A percentile compares a stretch with the other conserved stretches of the same genome.
These are phyloP conservation scores for Cladochytrium tenue DNA, from an alignment of 371 early-diverging fungal genomes.

Conservation along the genomic window DNA sequence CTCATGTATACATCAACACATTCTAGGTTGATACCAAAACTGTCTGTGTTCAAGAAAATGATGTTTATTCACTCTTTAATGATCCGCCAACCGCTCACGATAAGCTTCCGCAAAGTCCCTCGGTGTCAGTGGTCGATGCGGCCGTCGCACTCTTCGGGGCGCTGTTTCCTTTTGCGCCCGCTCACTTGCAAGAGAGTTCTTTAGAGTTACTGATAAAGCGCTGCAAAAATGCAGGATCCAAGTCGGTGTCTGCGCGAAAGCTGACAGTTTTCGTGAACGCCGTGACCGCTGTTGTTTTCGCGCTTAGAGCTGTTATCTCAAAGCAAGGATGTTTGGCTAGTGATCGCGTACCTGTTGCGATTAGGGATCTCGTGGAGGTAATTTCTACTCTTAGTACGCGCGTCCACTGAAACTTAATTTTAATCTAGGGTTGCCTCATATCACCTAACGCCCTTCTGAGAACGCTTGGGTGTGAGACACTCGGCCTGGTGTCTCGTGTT, in stretches of 20 bases:
- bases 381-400: too few species aligned
- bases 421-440: constrained; percentile 7
- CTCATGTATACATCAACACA: not conserved
- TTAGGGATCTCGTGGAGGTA: constrained; percentile 55
- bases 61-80: constrained; percentile 12
- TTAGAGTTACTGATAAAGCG: constrained; percentile 74
- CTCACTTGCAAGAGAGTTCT: constrained; percentile 64
- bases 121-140: constrained; percentile 54
- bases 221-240: constrained; percentile 58
- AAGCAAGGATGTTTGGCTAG: constrained; percentile 45
- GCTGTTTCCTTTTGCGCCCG: constrained; percentile 46
- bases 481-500: constrained; percentile 79
- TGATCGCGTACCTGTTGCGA: constrained; percentile 47
- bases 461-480: constrained; percentile 75
- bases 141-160: constrained; percentile 75
- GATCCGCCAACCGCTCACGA: not conserved
- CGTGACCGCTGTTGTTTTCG: constrained; percentile 69
- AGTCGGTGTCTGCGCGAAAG: constrained; percentile 75
- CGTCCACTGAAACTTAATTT: not conserved
- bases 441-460: constrained; percentile 71
- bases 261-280: constrained; percentile 79
- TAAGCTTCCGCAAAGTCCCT: constrained; percentile 1
- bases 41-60: constrained; percentile 19
- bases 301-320: constrained; percentile 64
- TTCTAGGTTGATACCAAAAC: not conserved